Base-by-base conservation (phyloP, 495 filamentous ascomycete species). In the Aspergillus ostianus region DNA sequence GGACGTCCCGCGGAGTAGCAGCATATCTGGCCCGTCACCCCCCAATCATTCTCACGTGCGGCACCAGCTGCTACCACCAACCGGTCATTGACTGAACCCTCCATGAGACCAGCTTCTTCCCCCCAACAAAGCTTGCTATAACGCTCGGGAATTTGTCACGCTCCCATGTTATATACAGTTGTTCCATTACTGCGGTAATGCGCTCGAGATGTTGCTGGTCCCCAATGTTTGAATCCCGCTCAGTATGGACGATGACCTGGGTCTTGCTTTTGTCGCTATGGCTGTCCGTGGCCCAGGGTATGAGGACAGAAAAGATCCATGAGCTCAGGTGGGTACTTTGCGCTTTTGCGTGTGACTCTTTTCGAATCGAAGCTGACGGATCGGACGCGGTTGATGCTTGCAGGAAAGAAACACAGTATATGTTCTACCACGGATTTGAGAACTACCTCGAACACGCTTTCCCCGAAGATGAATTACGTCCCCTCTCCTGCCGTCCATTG, bases 391-490 rank as follows among this genome's bases (percentile, higher is more conserved):
- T 17, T 41, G 36, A 7, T 52, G n/a, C 20, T 54, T 53, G 27
- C 62, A 86, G 85, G 62, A 85, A 84, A 67, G 91, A 96, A 71
- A 92, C 93, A 46, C 86, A 92, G 56, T 84, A 87, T 59, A 92
- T 97, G 83, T 98, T 98, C 78, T 97, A 94, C 67, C 95, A 98
- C 75, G 94, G 94, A 56, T 98, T 87, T 78, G 87, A 95, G 68
- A 97, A 92, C 69, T 98, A 98, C 77, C 90, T 97, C 82, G 78
- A 84, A 51, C 82, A 93, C 68, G 95, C 95, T 53, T 98, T 98
- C 67, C 94, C 94, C 32, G 94, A 97, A 77, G 94, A 98, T 68
- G 94, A 98, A 84, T 80, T 98, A 51, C 88, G 90, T 62, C 94
- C 94, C 12, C 77, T 98, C 13, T 86, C 92, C 47, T 98, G 94